Conservation (phyloP, 371 early-diverging fungal genomes). For the Blakeslea trispora region DNA sequence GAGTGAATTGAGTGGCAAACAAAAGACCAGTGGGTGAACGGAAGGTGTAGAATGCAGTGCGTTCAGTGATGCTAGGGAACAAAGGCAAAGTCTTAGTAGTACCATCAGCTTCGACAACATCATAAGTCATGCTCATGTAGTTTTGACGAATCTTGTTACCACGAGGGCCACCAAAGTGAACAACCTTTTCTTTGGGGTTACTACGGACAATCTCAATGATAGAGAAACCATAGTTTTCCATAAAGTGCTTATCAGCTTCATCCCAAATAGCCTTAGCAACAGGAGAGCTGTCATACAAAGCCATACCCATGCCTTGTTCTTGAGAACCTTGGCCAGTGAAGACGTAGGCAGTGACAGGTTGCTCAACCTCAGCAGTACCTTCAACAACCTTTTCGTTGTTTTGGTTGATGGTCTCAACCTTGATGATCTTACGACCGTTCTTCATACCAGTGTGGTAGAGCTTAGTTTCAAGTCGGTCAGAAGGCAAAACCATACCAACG, state of each 20-base stretch:
- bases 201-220: conserved; percentile 92
- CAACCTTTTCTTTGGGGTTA: conserved; percentile 87
- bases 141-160: conserved; percentile 88
- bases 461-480: conserved; percentile 86
- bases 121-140: conserved; percentile 92
- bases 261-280: conserved; percentile 93
- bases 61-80: conserved; percentile 89
- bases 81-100: conserved; percentile 76
- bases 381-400: conserved; percentile 84
- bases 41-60: conserved; percentile 88
- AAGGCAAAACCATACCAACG: conserved; percentile 86
- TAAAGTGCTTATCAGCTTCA: conserved; percentile 87
- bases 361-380: conserved; percentile 93
- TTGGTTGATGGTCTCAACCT: conserved; percentile 89
- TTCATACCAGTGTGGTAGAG: conserved; percentile 95
- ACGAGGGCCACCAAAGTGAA: conserved; percentile 94
- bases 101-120: conserved; percentile 76
- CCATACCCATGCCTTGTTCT: conserved; percentile 97
- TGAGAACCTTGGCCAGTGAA: conserved; percentile 98
- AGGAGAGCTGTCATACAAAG: conserved; percentile 80
- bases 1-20: conserved; percentile 96
- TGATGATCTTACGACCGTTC: conserved; percentile 95
- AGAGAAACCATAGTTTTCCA: conserved; percentile 88
- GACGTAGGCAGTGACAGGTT: conserved; percentile 89
- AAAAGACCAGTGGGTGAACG: conserved; percentile 88